Evolutionary conservation across 208 protist genomes (phyloP), one percentile per base, ranked within the genome.

Genomic region (Leishmania lainsoni): DNA sequence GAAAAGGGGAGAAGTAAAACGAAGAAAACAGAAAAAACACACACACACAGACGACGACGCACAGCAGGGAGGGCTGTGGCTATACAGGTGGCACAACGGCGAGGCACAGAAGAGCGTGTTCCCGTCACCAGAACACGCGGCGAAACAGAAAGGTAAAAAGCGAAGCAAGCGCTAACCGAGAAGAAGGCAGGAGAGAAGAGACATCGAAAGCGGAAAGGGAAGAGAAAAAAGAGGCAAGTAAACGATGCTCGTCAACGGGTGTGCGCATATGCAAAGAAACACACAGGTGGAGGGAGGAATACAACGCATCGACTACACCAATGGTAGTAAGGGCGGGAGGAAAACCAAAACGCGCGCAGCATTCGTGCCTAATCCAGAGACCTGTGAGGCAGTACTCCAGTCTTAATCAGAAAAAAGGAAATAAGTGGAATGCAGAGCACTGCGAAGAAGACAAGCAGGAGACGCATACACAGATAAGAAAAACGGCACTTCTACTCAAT

Each of bases 351-450:
- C 1, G 49, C 14, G 17, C 4, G 51, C 52, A 3, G 45, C 69
- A 16, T 22, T 73, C n/a, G 22, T n/a, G 69, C n/a, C 26, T 20
- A 49, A 45, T 14, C 35, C 17, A 54, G 3, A 81, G 17, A 49
- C n/a, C 10, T 20, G 20, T 32, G 68, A 49, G 26, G 5, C 22
- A 45, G 48, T 22, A n/a, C 69, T 73, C 35, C 22, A 73, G 45
- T 49, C 22, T 10, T 81, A 69, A 51, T n/a, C 59, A 61, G 56
- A 81, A 20, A 58, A 51, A 8, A 74, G 51, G 48, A 65, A 22
- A 45, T 52, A 32, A 59, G 69, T 4, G 73, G 75, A 79, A 86
- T 4, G 54, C 45, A 54, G 69, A 49, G 17, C 22, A 20, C 5
- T 8, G 45, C 49, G 48, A 58, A 63, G 5, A 68, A n/a, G 65